A percentile compares a stretch with the other conserved stretches of the same genome.
Evolutionary conservation across 2,329 filamentous ascomycete genomes (phyloP).

Genomic region (Dactylellina parvicollis): DNA sequence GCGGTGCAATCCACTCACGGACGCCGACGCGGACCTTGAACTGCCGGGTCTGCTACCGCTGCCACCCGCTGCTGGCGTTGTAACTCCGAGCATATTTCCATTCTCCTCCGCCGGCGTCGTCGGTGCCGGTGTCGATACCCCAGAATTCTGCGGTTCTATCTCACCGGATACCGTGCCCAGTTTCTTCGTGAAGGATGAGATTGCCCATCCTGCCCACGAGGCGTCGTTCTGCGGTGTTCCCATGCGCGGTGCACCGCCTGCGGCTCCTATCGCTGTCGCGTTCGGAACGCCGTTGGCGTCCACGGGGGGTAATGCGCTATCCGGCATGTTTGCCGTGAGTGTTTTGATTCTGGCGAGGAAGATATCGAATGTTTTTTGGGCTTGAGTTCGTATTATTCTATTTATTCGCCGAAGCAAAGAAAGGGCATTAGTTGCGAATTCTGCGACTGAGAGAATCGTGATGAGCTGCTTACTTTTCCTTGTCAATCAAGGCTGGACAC

Average conservation of each 20-base stretch:
- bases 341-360: slow-evolving; percentile 87
- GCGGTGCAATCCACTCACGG: slow-evolving; percentile 69
- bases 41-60: slow-evolving; percentile 60
- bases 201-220: slow-evolving; percentile 94
- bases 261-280: slow-evolving; percentile 64
- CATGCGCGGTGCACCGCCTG: slow-evolving; percentile 73
- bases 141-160: slow-evolving; percentile 71
- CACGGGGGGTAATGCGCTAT: slow-evolving; percentile 76
- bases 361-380: slow-evolving; percentile 84
- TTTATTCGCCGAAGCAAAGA: slow-evolving; percentile 7
- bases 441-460: background rate
- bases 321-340: slow-evolving; percentile 78
- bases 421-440: background rate
- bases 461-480: slow-evolving; percentile 74
- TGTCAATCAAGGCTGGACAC: slow-evolving; percentile 86
- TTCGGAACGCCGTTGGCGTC: slow-evolving; percentile 54
- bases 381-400: slow-evolving; percentile 85
- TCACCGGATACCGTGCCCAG: slow-evolving; percentile 83
- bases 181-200: slow-evolving; percentile 98
- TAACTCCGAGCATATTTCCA: slow-evolving; percentile 62
- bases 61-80: slow-evolving; percentile 60
- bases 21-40: slow-evolving; percentile 28
- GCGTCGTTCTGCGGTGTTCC: slow-evolving; percentile 78
- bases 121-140: slow-evolving; percentile 63
- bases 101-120: slow-evolving; percentile 63